Evolutionary conservation across 139 green algal species (phyloP).

Genomic region (Chlorella sp.): DNA sequence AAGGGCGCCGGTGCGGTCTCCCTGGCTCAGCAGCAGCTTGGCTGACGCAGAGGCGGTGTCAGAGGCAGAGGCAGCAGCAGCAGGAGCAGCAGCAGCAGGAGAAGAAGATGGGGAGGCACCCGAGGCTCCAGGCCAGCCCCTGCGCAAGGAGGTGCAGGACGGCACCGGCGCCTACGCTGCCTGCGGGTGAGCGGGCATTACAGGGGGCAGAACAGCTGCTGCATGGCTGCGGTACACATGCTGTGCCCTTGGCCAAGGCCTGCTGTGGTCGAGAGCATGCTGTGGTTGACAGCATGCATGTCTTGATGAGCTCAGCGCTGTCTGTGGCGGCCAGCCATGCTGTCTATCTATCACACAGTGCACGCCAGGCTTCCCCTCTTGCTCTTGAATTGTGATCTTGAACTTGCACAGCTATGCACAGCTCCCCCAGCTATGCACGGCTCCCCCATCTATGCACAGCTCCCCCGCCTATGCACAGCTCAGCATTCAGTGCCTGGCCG

Average conservation of each 20-base stretch:
- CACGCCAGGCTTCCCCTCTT: too few relatives aligned
- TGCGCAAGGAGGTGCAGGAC: slow-evolving; percentile 10
- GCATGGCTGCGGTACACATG: not conserved
- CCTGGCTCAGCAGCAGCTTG: slow-evolving; percentile 26
- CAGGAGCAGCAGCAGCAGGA: not conserved
- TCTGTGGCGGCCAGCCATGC: not conserved
- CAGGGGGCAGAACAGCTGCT: too few relatives aligned
- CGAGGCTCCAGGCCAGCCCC: not conserved
- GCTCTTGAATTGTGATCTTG: too few relatives aligned
- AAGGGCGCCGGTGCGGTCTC: not conserved
- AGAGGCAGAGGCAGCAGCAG: not conserved
- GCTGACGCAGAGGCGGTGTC: not conserved
- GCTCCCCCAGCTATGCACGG: too few relatives aligned
- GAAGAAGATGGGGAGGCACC: not conserved
- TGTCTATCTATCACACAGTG: too few relatives aligned
- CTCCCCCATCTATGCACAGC: not conserved
- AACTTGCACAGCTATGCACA: too few relatives aligned
- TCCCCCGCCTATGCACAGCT: not conserved
- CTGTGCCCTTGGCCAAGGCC: too few relatives aligned
- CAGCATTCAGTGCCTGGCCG: too few relatives aligned
- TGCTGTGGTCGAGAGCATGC: too few relatives aligned
- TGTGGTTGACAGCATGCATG: too few relatives aligned
- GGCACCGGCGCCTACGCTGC: not conserved
- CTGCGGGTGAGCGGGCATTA: not conserved
- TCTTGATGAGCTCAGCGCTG: not conserved